Conservation (phyloP, 768 basidiomycete species). For the Austroboletus festivus region DNA sequence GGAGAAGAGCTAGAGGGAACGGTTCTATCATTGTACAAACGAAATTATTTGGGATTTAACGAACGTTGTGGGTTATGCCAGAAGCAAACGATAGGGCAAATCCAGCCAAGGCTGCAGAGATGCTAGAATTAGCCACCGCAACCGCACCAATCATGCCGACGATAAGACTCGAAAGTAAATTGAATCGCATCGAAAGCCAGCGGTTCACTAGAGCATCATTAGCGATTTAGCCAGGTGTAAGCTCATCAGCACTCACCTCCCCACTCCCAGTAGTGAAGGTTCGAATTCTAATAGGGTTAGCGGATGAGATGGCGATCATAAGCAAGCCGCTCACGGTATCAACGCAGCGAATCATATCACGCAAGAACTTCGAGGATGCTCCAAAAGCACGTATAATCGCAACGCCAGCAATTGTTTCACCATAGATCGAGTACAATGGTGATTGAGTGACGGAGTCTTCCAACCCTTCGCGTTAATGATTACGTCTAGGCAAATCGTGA, state of each 20-base stretch:
- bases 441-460: constrained; percentile 49
- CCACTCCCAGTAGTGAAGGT: constrained; percentile 91
- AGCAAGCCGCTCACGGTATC: constrained; percentile 57
- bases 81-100: constrained; percentile 85
- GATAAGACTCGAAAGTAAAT: constrained; percentile 68
- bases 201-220: constrained; percentile 61
- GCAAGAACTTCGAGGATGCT: constrained; percentile 79
- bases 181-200: constrained; percentile 88
- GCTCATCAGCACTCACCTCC: constrained; percentile 46
- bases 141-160: constrained; percentile 70
- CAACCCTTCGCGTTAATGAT: background rate
- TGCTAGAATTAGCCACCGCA: constrained; percentile 62
- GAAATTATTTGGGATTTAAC: background rate
- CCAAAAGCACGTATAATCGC: constrained; percentile 78
- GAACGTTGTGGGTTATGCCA: constrained; percentile 66
- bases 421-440: constrained; percentile 45
- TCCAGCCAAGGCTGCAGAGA: constrained; percentile 80
- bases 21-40: constrained; percentile 16
- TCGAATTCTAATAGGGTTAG: constrained; percentile 43
- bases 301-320: background rate
- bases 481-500: background rate
- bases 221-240: constrained; percentile 1
- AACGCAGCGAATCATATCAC: constrained; percentile 79
- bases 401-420: constrained; percentile 50
- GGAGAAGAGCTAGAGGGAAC: constrained; percentile 47